Evolutionary conservation across 495 filamentous ascomycete genomes (phyloP), one percentile per base, ranked within the genome.

Genomic region (Hypoxylon lienhwacheense): DNA sequence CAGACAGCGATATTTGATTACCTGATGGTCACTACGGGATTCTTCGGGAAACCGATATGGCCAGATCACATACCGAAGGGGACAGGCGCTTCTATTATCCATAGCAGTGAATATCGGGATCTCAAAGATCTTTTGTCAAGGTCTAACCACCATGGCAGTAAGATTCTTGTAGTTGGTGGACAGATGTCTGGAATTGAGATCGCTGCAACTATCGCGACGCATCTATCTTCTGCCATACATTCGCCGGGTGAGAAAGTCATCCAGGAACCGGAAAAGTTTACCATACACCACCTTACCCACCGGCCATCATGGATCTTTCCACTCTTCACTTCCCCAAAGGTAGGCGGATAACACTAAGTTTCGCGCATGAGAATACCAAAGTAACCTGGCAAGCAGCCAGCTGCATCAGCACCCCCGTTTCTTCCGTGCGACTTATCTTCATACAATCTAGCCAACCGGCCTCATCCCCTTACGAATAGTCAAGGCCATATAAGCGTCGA

Each of bases 151-250:
- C 68, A 57, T 11, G 67, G 67, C 0, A 76, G 80, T n/a, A 87
- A 85, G 59, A 80, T 95, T 39, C 77, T 91, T 2, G 78, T 96
- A 10, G 77, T 92, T 6, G 90, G 90, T 3, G 90, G 90, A 1
- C 87, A 88, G 47, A 90, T 95, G 79, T 92, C 87, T 12, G 89
- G 88, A 0, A 79, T 83, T 6, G 90, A 95, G 71, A 81, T 85
- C 31, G 88, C 87, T 5, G 82, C 84, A 15, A 80, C 83, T 3
- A 75, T 91, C 25, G 89, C 89, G 10, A 73, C 84, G 12, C 81
- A 87, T 40, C 66, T 90, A 2, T 89, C 87, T 0, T 82, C 83
- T 15, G 70, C 74, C 0, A 60, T 58, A 2, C 70, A 83, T 53
- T 73, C 77, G 0, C 75, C 80, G 1, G 65, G 63, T 1, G 47